Base-by-base conservation (phyloP, 768 basidiomycete species). In the Suillus cothurnatus region DNA sequence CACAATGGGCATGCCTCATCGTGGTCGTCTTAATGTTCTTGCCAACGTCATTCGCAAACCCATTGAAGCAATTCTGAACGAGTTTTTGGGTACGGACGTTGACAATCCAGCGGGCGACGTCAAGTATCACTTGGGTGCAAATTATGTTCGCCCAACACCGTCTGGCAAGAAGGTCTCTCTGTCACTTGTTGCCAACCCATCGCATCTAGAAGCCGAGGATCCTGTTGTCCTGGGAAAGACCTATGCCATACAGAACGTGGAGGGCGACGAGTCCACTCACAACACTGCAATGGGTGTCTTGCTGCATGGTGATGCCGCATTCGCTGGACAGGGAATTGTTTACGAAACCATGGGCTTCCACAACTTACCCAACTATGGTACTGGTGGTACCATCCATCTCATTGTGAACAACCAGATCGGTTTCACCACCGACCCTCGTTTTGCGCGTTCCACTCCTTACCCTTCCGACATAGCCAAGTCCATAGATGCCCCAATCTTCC, bases 261-360 rank as follows among this genome's bases (percentile, higher is more conserved):
- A 98, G 75, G 83, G 86, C 56, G 96, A 98, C 69, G 92, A 97
- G 75, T 81, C 80, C 26, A 80, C 84, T 23, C 93, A 93, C 77
- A 86, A 82, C 69, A 90, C 91, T 1, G 96, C 97, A 36, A 97
- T 99, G 95, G 91, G 87, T 69, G 93, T 99, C 23, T 84, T 99
- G 61, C 86, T 99, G 32, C 97, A 99, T 76, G 97, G 97, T 74
- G 97, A 99, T 73, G 97, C 97, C 34, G 96, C 97, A 11, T 99
- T 99, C 74, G 95, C 97, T 61, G 97, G 96, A 28, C 97, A 99
- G 74, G 97, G 97, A 78, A 83, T 99, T 64, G 96, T 99, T 26
- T 99, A 99, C 79, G 97, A 99, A 83, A 98, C 97, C 32, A 97
- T 97, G 92, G 97, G 97, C 71, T 92, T 99, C 82, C 92, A 95